These are phyloP conservation scores for Colletotrichum lentis DNA, from an alignment of 2,329 filamentous ascomycete species.

Conservation along the genomic window DNA sequence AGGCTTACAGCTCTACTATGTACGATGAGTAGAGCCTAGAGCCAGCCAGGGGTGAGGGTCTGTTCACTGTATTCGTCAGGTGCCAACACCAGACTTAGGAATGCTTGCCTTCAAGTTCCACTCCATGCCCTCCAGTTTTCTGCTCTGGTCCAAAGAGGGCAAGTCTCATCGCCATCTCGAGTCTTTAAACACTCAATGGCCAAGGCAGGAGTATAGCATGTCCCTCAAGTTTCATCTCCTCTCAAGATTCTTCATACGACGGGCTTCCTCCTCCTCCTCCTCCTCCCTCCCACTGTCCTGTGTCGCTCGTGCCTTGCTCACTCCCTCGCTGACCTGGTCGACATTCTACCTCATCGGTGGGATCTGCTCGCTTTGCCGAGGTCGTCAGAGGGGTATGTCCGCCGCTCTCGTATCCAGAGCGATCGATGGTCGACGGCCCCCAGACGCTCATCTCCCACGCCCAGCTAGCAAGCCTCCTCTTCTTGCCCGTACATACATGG, in stretches of 20 bases:
- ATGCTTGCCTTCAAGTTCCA: too few species aligned
- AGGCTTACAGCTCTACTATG: not conserved
- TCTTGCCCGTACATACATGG: not conserved
- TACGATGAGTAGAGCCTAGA: conserved; percentile 2
- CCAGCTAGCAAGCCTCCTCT: conserved; percentile 18
- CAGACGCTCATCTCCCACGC: conserved; percentile 25
- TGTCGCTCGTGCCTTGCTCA: conserved; percentile 4
- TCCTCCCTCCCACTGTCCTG: not conserved
- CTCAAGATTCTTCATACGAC: conserved; percentile 19
- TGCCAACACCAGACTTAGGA: too few species aligned
- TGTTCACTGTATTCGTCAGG: too few species aligned
- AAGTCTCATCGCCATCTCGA: not conserved
- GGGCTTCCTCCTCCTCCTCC: not conserved
- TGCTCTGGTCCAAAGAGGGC: too few species aligned
- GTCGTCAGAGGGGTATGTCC: conserved; percentile 20
- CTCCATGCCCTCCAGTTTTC: too few species aligned
- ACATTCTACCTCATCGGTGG: conserved; percentile 14
- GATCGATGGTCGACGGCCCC: conserved; percentile 25
- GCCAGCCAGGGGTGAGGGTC: too few species aligned
- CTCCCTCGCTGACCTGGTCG: conserved; percentile 3
- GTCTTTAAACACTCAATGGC: not conserved
- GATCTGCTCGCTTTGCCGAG: conserved; percentile 24
- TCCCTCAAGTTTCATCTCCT: conserved; percentile 24
- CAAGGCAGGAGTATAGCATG: conserved; percentile 9
- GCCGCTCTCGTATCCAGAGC: conserved; percentile 33